phyloP scores from a whole-genome alignment of 257 asterid species.

The Anisodus acutangulus region DNA sequence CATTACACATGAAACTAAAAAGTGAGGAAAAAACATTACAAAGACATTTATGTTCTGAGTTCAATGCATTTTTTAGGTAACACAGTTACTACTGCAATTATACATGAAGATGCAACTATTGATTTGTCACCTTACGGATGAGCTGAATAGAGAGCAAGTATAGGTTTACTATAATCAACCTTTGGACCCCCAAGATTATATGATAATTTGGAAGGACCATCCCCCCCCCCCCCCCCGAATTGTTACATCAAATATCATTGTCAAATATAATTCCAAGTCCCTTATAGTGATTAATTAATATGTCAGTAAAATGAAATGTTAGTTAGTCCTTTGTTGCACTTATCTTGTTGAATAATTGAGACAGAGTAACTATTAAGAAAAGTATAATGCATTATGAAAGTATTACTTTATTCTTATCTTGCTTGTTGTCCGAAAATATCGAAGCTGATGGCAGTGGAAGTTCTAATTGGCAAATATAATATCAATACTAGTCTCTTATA shows the following conservation, averaged over 20 bases:
- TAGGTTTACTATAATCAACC: not conserved
- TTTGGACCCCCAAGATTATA: not conserved
- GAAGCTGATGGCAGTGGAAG: not conserved
- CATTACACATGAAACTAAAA: too few relatives aligned
- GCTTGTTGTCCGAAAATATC: not conserved
- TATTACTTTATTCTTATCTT: not conserved
- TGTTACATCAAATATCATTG: not conserved
- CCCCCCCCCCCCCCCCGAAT: not conserved
- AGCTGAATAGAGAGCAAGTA: not conserved
- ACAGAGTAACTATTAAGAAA: too few relatives aligned
- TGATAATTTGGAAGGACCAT: constrained; percentile 1
- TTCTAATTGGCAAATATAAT: too few relatives aligned
- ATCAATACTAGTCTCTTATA: not conserved
- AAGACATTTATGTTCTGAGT: not conserved
- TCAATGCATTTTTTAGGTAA: not conserved
- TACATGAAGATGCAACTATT: not conserved
- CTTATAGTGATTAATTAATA: not conserved
- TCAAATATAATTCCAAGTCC: not conserved
- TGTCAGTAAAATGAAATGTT: too few relatives aligned
- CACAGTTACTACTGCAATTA: not conserved
- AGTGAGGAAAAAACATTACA: not conserved
- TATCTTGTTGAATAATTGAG: not conserved
- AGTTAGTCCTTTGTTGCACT: not conserved
- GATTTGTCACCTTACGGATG: not conserved
- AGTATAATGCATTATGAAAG: too few relatives aligned